Evolutionary conservation across 2,329 filamentous ascomycete genomes (phyloP).

Genomic region (Alternaria conjuncta): DNA sequence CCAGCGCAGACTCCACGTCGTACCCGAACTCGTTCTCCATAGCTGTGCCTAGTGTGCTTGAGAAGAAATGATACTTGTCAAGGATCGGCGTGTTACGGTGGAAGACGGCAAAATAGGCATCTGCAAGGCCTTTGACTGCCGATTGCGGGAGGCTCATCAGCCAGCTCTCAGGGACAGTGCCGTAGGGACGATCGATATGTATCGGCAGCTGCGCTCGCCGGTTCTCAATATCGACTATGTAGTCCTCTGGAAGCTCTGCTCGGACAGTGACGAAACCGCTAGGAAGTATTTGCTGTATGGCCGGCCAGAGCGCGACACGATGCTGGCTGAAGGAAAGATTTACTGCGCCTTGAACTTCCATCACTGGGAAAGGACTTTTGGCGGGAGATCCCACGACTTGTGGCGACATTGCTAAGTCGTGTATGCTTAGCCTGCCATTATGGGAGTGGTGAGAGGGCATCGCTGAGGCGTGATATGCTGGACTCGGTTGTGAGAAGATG

Average conservation of each 20-base stretch:
- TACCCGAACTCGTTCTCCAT: constrained; percentile 59
- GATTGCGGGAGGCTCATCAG: constrained; percentile 56
- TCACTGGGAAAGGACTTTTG: constrained; percentile 26
- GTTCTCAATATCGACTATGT: constrained; percentile 59
- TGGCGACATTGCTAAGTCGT: constrained; percentile 36
- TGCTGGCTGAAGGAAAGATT: constrained; percentile 60
- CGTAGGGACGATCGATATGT: constrained; percentile 43
- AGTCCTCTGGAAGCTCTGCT: constrained; percentile 54
- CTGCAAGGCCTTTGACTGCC: constrained; percentile 59
- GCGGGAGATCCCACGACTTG: constrained; percentile 33
- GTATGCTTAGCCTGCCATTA: constrained; percentile 26
- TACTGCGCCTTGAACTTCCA: constrained; percentile 30
- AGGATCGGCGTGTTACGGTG: constrained; percentile 61
- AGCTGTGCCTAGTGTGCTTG: constrained; percentile 57
- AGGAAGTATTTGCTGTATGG: constrained; percentile 54
- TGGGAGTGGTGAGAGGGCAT: constrained; percentile 14
- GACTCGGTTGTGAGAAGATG: constrained; percentile 39
- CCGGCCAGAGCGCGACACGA: constrained; percentile 58
- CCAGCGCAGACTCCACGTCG: constrained; percentile 60
- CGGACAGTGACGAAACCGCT: constrained; percentile 47
- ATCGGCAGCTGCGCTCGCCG: constrained; percentile 54
- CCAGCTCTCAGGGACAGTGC: constrained; percentile 50
- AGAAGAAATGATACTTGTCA: constrained; percentile 60
- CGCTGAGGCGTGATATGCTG: constrained; percentile 17
- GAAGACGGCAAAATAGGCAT: constrained; percentile 62